Evolutionary conservation across 768 basidiomycete genomes (phyloP), one percentile per base, ranked within the genome.

Genomic region (Tulasnella sp.): DNA sequence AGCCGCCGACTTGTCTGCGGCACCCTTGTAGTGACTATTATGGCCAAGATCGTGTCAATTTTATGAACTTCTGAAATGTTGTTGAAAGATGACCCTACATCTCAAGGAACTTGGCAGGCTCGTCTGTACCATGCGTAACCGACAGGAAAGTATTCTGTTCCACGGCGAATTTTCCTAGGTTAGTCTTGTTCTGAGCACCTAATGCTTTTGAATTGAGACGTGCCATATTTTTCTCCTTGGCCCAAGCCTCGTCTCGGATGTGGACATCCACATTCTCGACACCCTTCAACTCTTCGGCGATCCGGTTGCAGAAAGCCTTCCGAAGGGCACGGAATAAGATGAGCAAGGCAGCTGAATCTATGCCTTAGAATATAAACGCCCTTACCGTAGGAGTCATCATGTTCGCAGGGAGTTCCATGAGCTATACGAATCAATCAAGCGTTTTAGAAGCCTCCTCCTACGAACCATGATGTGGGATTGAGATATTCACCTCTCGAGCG

Each of bases 111-210:
- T 88, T 89, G 42, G 88, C 83, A 3, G 91, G 90, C 68, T 92
- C 85, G 5, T 80, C 75, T 9, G 85, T 84, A 8, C 90, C 90
- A 57, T 82, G 80, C 12, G 87, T 83, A 15, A 93, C 90, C 0
- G 89, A 91, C 27, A 93, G 80, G 79, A 93, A 91, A 5, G 85
- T 82, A 63, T 81, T 78, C 85, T 87, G n/a, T n/a, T n/a, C n/a
- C n/a, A n/a, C n/a, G n/a, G n/a, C n/a, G n/a, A n/a, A n/a, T n/a
- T n/a, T n/a, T n/a, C n/a, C n/a, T n/a, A n/a, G n/a, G n/a, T n/a
- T n/a, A n/a, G 34, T 22, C 59, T 21, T 19, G 48, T n/a, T 15
- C 31, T 22, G 25, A 17, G 21, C 15, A 30, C 2, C 2, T 38
- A 38, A 38, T 38, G 17, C 9, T 30, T 9, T 21, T 34, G 44